Base-by-base conservation (phyloP, 2,329 filamentous ascomycete species). In the Chaetomium strumarium region DNA sequence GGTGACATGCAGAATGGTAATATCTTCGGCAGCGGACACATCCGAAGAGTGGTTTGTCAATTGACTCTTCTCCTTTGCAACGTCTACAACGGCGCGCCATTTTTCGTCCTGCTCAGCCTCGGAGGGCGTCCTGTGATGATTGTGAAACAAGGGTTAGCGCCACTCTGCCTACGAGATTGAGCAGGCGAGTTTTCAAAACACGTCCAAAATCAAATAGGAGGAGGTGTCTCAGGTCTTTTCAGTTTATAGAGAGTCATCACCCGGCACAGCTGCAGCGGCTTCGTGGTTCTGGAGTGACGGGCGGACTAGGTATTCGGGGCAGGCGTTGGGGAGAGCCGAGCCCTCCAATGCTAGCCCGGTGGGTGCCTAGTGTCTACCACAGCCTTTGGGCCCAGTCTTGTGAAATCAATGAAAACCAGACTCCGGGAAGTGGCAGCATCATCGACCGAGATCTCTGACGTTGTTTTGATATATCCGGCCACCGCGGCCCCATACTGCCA, bases 161-260 rank as follows among this genome's bases (percentile, higher is more conserved):
- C 12, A 11, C 13, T 19, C 40, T 30, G 20, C 19, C 12, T 3
- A 24, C 16, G 16, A 33, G n/a, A 24, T 19, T 31, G 16, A 19
- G 40, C 19, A 17, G 30, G 1, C 36, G 19, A 17, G 41, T 51
- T 56, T 56, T 55, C 46, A 50, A 48, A 40, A 14, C 31, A 34
- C 33, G 38, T 43, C 14, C 12, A 31, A 42, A 53, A 50, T 48
- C 42, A 49, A 52, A 47, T 13, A 40, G 14, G 39, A 38, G 20
- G 30, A 12, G 12, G 56, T 64, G 74, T 74, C 76, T 88, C 84
- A 87, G 84, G 78, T 87, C 83, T 88, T 87, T 86, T 86, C 82
- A 86, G 82, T 86, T 80, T 77, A 66, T 68, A 68, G 63, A 64
- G 68, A 64, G 67, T 72, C 77, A 67, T 80, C 75, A 80, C 67